These are phyloP conservation scores for Craterostigma plantagineum DNA, from an alignment of 257 asterid genomes.

Conservation along the genomic window DNA sequence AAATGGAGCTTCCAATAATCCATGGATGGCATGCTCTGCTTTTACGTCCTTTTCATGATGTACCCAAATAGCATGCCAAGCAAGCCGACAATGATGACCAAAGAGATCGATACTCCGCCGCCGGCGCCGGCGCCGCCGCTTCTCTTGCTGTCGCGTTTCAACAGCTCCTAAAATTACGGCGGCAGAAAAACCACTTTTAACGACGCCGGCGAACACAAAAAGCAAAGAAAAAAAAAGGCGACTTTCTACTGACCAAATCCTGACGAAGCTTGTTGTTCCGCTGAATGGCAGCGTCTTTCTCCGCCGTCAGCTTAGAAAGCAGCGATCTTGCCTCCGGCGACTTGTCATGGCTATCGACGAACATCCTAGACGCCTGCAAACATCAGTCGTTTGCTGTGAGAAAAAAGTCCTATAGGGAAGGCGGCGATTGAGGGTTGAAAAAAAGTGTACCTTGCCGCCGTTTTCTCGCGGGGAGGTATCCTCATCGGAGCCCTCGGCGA, in stretches of 20 bases:
- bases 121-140: not conserved
- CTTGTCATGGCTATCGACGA: conserved; percentile 28
- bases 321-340: conserved; percentile 43
- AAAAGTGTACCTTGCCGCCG: conserved; percentile 12
- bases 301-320: conserved; percentile 48
- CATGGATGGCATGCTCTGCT: too few relatives aligned
- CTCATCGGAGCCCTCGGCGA: conserved; percentile 57
- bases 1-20: not conserved
- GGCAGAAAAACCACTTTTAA: too few relatives aligned
- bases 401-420: too few relatives aligned
- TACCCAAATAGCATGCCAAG: not conserved
- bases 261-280: conserved; percentile 44
- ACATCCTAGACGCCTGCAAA: conserved; percentile 21
- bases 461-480: conserved; percentile 42
- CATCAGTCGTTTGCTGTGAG: not conserved
- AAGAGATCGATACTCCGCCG: conserved; percentile 1
- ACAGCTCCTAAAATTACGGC: not conserved
- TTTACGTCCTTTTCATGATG: not conserved
- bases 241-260: conserved; percentile 46
- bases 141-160: conserved; percentile 1
- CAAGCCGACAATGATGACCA: not conserved
- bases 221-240: too few relatives aligned
- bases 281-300: conserved; percentile 48
- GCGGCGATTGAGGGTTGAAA: too few relatives aligned
- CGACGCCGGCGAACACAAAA: too few relatives aligned